Percentiles rank a stretch among this genome's conserved stretches.
phyloP scores from a whole-genome alignment of 306 rosid species.

The Cucurbita maxima region DNA sequence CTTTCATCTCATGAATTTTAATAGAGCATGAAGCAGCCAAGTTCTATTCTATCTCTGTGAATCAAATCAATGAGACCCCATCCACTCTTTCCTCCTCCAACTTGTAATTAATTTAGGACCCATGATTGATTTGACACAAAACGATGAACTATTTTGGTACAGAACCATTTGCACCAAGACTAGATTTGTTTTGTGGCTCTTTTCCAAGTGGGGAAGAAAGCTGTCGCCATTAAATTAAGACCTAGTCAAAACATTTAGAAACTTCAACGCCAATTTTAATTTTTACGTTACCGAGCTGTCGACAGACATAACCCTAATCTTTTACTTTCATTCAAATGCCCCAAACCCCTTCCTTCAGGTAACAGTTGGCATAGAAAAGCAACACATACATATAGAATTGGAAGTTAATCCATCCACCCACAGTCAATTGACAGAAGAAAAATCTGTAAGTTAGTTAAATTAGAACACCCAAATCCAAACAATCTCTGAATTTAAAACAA shows the following conservation, averaged over 20 bases:
- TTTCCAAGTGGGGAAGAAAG: neutral
- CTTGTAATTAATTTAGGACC: neutral
- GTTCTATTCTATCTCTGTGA: neutral
- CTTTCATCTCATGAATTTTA: neutral
- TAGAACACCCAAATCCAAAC: neutral
- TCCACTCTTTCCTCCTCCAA: too few species aligned
- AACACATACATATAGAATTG: neutral
- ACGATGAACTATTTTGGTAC: neutral
- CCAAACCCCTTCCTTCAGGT: neutral
- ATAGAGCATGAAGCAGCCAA: neutral
- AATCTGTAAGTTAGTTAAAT: neutral
- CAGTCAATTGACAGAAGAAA: neutral
- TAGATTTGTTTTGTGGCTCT: too few species aligned
- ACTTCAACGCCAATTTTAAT: neutral
- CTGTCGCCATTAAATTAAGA: neutral
- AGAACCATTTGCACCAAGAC: neutral
- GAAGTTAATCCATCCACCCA: neutral
- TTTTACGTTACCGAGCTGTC: conserved; percentile 1
- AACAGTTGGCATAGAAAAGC: neutral
- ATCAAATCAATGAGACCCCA: neutral
- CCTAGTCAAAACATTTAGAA: neutral
- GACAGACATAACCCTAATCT: neutral
- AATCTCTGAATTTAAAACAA: neutral
- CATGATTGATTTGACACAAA: neutral
- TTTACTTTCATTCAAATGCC: neutral